phyloP scores from a whole-genome alignment of 441 rosid species.

The Erodium trifolium region DNA sequence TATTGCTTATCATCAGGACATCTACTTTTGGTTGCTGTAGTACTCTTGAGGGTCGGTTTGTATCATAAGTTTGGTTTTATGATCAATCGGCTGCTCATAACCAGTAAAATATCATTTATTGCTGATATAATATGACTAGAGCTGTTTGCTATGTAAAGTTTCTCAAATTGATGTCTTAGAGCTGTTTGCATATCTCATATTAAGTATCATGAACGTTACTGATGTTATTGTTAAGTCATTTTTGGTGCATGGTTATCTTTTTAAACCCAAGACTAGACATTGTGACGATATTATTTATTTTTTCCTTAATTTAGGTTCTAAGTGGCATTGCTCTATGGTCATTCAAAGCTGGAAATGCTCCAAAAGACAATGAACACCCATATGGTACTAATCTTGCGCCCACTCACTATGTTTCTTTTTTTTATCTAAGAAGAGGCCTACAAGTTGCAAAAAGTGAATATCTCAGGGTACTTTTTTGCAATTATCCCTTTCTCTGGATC shows the following conservation, averaged over 20 bases:
- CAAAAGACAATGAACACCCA: constrained; percentile 89
- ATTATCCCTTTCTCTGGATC: neutral
- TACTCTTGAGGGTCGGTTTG: neutral
- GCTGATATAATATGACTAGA: neutral
- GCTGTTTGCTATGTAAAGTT: neutral
- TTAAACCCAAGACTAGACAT: neutral
- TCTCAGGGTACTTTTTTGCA: no score
- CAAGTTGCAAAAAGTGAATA: no score
- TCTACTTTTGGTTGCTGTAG: neutral
- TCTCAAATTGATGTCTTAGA: neutral
- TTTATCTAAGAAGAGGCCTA: no score
- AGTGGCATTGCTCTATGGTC: constrained; percentile 81
- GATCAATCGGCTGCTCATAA: neutral
- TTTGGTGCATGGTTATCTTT: neutral
- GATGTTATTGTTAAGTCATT: neutral
- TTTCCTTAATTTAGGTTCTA: constrained; percentile 46
- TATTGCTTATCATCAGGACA: no score
- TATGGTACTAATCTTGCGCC: constrained; percentile 63
- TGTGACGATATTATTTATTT: neutral
- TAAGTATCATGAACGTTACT: neutral
- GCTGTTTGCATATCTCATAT: neutral
- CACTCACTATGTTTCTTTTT: constrained; percentile 16
- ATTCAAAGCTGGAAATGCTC: constrained; percentile 78
- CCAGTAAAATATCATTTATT: neutral
- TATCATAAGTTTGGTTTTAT: neutral